Evolutionary conservation across 768 basidiomycete species (phyloP), one percentile per base, ranked within the genome.

Genomic region (Suillus hirtellus): DNA sequence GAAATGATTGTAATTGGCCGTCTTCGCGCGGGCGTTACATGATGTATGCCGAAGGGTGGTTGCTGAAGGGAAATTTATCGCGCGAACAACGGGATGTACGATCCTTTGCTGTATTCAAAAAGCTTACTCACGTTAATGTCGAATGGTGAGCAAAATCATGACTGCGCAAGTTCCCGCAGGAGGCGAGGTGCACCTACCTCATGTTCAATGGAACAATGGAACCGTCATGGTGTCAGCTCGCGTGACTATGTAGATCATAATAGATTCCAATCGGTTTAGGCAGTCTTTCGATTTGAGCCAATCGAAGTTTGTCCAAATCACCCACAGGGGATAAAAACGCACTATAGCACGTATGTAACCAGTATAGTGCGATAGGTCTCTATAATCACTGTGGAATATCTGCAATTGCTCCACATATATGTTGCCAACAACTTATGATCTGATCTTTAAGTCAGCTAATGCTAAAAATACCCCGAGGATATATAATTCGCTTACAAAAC

Each of bases 401-500:
- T 27, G 17, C 5, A 12, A 40, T 42, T 27, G 40, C 42, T 31
- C 34, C 38, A 11, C 40, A 17, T 21, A 4, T 40, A 15, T 40
- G 17, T 56, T 24, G 10, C 56, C 3, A 10, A 42, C 14, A 58
- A 12, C 19, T 38, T 58, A 58, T 27, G 56, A 58, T 11, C 56
- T 58, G 40, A 19, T 42, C 24, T 31, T 10, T 12, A 10, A 11
- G 24, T 58, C 3, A 24, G 40, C 17, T 6, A 19, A 42, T 42
- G 24, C 9, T 40, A 42, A 27, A 17, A 40, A 17, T 40, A 24
- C 27, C 40, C 38, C 2, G 56, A 42, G 17, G 19, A 31, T n/a
- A 27, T 27, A 42, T 2, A 19, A 58, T 27, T 19, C 24, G 27
- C 87, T 74, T 71, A 91, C 90, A 95, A 69, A 62, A 95, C 86